Percentiles rank a stretch among this genome's conserved stretches.
These are phyloP conservation scores for Rheum nobile DNA, from an alignment of 148 eudicot genomes.

Conservation along the genomic window DNA sequence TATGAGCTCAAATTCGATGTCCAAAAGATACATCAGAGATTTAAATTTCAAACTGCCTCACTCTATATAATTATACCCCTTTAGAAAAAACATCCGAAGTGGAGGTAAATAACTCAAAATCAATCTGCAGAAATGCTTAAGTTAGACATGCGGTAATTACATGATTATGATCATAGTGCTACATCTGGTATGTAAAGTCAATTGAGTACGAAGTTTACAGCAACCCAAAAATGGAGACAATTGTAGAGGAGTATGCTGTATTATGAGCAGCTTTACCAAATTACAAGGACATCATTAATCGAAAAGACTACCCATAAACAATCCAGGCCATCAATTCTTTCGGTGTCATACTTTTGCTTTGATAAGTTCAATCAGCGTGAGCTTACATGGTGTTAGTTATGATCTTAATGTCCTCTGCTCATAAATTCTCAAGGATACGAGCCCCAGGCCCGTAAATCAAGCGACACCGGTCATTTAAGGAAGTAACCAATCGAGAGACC, in stretches of 20 bases:
- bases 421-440: constrained; percentile 9
- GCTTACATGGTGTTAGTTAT: not conserved
- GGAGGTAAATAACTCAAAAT: not conserved
- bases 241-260: not conserved
- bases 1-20: not conserved
- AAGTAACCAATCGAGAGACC: constrained; percentile 69
- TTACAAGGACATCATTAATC: not conserved
- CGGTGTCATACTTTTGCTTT: not conserved
- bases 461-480: constrained; percentile 79
- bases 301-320: not conserved
- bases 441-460: constrained; percentile 81
- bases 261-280: not conserved
- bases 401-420: constrained; percentile 21
- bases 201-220: constrained; percentile 1
- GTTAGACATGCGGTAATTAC: not conserved
- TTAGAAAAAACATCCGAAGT: not conserved
- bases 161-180: not conserved
- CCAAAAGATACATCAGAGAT: not conserved
- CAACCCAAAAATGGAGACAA: not conserved
- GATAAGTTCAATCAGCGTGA: constrained; percentile 2
- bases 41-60: not conserved
- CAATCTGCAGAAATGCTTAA: not conserved
- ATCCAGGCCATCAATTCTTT: not conserved
- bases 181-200: not conserved
- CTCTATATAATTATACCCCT: not conserved